Conservation (phyloP, 495 filamentous ascomycete genomes). For the Penicillium pancosmium region DNA sequence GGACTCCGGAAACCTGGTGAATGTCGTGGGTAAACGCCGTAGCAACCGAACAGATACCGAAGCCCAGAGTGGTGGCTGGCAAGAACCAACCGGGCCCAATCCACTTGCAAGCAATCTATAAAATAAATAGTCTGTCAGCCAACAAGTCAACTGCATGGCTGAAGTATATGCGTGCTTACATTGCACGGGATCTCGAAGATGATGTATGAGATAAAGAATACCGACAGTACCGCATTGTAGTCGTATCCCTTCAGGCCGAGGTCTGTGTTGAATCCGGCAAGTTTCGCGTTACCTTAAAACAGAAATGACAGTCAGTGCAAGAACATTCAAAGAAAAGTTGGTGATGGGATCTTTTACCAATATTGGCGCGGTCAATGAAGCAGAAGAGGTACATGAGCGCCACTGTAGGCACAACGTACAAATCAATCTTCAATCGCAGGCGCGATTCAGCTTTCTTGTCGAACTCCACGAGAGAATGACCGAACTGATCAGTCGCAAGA, state of each 20-base stretch:
- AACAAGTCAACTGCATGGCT: not conserved
- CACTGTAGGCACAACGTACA: conserved; percentile 51
- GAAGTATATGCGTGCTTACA: conserved; percentile 24
- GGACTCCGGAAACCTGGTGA: conserved; percentile 44
- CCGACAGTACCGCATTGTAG: conserved; percentile 66
- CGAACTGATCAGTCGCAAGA: conserved; percentile 64
- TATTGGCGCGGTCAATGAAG: conserved; percentile 63
- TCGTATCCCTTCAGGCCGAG: conserved; percentile 56
- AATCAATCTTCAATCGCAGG: conserved; percentile 49
- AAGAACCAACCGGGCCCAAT: conserved; percentile 56
- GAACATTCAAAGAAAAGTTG: not conserved
- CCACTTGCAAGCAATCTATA: conserved; percentile 44
- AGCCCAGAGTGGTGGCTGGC: conserved; percentile 46
- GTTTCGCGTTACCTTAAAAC: conserved; percentile 36
- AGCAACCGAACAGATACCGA: conserved; percentile 50
- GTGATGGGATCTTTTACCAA: conserved; percentile 44
- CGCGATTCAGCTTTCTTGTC: conserved; percentile 61
- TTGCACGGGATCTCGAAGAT: conserved; percentile 83
- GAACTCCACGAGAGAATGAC: conserved; percentile 57
- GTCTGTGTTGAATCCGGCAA: conserved; percentile 48
- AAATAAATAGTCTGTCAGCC: not conserved
- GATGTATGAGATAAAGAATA: conserved; percentile 76
- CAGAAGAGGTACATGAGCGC: conserved; percentile 54
- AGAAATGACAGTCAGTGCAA: conserved; percentile 16
- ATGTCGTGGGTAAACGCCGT: conserved; percentile 52